These are phyloP conservation scores for Hemisphaericaspora subhashii DNA, from an alignment of 1,139 yeast genomes.

Conservation along the genomic window DNA sequence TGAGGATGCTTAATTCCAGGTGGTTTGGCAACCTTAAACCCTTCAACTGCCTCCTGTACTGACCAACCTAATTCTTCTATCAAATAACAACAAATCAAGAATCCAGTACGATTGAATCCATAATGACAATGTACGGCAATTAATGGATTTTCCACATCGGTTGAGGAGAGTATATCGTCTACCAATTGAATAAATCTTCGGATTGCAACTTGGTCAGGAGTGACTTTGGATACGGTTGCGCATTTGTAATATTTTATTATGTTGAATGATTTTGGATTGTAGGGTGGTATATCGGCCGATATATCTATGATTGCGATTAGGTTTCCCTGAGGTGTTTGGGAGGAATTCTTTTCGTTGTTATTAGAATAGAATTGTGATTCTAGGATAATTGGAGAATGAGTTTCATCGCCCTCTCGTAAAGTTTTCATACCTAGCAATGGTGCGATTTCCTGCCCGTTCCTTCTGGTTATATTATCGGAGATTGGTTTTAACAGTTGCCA, in stretches of 20 bases:
- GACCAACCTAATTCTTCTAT: slow-evolving; percentile 60
- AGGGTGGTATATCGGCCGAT: slow-evolving; percentile 76
- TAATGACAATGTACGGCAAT: slow-evolving; percentile 79
- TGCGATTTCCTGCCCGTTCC: slow-evolving; percentile 30
- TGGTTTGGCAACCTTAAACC: slow-evolving; percentile 55
- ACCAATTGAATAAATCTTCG: slow-evolving; percentile 55
- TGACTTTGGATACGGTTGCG: slow-evolving; percentile 77
- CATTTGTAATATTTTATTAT: slow-evolving; percentile 63
- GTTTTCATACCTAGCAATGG: slow-evolving; percentile 76
- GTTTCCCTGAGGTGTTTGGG: slow-evolving; percentile 26
- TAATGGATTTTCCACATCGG: slow-evolving; percentile 29
- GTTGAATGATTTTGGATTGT: slow-evolving; percentile 58
- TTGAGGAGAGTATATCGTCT: slow-evolving; percentile 42
- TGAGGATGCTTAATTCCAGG: slow-evolving; percentile 83
- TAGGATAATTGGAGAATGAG: slow-evolving; percentile 58
- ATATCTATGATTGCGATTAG: slow-evolving; percentile 67
- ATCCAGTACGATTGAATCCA: slow-evolving; percentile 81
- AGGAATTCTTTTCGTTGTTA: slow-evolving; percentile 2
- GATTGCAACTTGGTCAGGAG: slow-evolving; percentile 65
- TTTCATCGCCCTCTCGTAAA: slow-evolving; percentile 59
- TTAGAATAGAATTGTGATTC: slow-evolving; percentile 47
- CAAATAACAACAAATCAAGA: slow-evolving; percentile 67
- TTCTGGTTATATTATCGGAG: slow-evolving; percentile 43
- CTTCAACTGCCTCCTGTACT: slow-evolving; percentile 63
- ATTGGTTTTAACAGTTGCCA: slow-evolving; percentile 62